Evolutionary conservation across 2,329 filamentous ascomycete species (phyloP).

Genomic region (Diaporthe amygdali): DNA sequence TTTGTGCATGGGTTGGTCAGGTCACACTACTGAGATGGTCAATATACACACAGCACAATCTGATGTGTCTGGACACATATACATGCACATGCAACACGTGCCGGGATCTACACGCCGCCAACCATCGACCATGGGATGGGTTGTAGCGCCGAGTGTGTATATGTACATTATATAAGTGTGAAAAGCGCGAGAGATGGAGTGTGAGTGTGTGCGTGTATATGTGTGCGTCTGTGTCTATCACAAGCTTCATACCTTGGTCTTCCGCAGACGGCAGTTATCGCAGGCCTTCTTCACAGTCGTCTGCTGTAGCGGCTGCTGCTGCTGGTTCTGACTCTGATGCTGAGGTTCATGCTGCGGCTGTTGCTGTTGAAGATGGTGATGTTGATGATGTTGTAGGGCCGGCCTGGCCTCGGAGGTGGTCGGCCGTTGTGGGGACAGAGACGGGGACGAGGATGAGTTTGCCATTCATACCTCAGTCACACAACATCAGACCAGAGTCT

Average conservation of each 20-base stretch:
- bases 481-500: slow-evolving; percentile 3
- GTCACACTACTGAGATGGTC: slow-evolving; percentile 11
- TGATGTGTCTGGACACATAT: not conserved
- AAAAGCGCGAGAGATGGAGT: not conserved
- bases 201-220: not conserved
- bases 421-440: slow-evolving; percentile 12
- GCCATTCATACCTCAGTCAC: slow-evolving; percentile 18
- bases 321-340: not conserved
- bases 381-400: not conserved
- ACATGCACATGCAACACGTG: not conserved
- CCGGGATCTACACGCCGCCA: not conserved
- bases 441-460: slow-evolving; percentile 21
- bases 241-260: slow-evolving; percentile 7
- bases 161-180: not conserved
- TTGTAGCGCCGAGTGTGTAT: not conserved
- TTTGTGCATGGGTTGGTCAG: slow-evolving; percentile 17
- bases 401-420: slow-evolving; percentile 9
- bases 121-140: not conserved
- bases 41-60: not conserved
- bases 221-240: not conserved
- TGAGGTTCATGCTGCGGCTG: not conserved
- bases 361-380: not conserved
- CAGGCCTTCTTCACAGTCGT: slow-evolving; percentile 18
- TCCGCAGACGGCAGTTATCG: slow-evolving; percentile 19
- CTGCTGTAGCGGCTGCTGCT: not conserved